Conservation (phyloP, 352 stramenopile species). For the Phytophthora hibernalis region DNA sequence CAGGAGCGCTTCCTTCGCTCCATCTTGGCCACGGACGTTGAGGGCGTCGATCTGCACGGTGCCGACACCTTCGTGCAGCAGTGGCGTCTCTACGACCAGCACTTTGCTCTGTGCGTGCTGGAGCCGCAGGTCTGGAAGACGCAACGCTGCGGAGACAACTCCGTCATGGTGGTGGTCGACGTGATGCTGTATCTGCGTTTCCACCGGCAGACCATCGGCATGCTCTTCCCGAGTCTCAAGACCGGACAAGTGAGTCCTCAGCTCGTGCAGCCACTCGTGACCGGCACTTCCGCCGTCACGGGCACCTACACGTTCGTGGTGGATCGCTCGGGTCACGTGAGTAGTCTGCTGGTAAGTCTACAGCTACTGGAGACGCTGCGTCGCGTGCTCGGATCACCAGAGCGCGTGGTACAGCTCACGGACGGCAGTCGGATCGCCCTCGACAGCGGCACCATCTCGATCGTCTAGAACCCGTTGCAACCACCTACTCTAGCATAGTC, state of each 20-base stretch:
- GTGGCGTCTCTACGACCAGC: constrained; percentile 3
- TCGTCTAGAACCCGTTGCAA: constrained; percentile 14
- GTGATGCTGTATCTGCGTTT: constrained; percentile 43
- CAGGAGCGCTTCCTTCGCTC: constrained; percentile 33
- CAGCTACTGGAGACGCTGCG: constrained; percentile 44
- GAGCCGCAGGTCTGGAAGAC: constrained; percentile 36
- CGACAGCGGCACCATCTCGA: constrained; percentile 35
- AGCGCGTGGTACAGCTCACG: constrained; percentile 29
- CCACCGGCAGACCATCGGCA: constrained; percentile 30
- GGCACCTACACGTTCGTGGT: constrained; percentile 43
- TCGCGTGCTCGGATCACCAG: constrained; percentile 32
- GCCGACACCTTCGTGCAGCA: neutral
- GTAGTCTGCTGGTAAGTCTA: constrained; percentile 30
- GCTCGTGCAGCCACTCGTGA: constrained; percentile 28
- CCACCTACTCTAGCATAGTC: neutral
- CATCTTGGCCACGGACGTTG: neutral
- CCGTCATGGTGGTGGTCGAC: constrained; percentile 37
- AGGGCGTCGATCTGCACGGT: constrained; percentile 9
- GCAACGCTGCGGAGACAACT: constrained; percentile 24
- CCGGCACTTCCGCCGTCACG: constrained; percentile 25
- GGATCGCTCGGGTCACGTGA: constrained; percentile 33
- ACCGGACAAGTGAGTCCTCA: constrained; percentile 18
- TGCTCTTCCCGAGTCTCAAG: constrained; percentile 41
- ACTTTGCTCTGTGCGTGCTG: constrained; percentile 31
- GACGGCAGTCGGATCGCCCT: constrained; percentile 28